Percentiles rank a stretch among this genome's conserved stretches.
These are phyloP conservation scores for Trypanosoma platydactyli DNA, from an alignment of 208 protist species.

Conservation along the genomic window DNA sequence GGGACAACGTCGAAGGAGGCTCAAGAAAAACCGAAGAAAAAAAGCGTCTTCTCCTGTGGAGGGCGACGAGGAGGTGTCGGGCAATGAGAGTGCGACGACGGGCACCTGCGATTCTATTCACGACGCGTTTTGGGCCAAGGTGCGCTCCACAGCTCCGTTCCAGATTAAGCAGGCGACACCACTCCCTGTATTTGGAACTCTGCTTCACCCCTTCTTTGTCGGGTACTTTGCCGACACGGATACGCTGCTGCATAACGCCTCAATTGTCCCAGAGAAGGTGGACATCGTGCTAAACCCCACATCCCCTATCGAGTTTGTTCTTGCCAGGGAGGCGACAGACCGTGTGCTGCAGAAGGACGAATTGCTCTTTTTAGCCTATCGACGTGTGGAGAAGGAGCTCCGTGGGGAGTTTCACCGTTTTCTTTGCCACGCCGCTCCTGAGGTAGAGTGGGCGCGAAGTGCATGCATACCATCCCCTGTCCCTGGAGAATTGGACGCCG, in stretches of 20 bases:
- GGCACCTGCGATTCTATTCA: slow-evolving; percentile 1
- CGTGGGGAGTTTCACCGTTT: slow-evolving; percentile 76
- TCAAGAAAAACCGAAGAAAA: slow-evolving; percentile 5
- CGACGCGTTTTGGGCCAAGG: slow-evolving; percentile 32
- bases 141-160: slow-evolving; percentile 62
- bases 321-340: slow-evolving; percentile 79
- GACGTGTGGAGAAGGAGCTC: slow-evolving; percentile 74
- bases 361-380: slow-evolving; percentile 67
- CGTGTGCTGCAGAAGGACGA: slow-evolving; percentile 70
- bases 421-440: slow-evolving; percentile 58
- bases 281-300: slow-evolving; percentile 84
- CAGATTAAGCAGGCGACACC: slow-evolving; percentile 62
- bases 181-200: slow-evolving; percentile 71
- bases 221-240: slow-evolving; percentile 88
- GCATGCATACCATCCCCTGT: slow-evolving; percentile 73
- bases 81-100: not conserved
- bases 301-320: slow-evolving; percentile 85
- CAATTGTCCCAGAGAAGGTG: slow-evolving; percentile 82
- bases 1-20: not conserved
- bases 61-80: slow-evolving; percentile 11
- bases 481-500: slow-evolving; percentile 48
- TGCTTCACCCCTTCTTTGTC: slow-evolving; percentile 65
- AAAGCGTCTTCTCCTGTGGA: not conserved
- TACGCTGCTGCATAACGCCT: slow-evolving; percentile 86
- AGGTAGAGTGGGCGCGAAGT: slow-evolving; percentile 62